These are phyloP conservation scores for Lipomyces japonicus DNA, from an alignment of 805 yeast genomes.

Conservation along the genomic window DNA sequence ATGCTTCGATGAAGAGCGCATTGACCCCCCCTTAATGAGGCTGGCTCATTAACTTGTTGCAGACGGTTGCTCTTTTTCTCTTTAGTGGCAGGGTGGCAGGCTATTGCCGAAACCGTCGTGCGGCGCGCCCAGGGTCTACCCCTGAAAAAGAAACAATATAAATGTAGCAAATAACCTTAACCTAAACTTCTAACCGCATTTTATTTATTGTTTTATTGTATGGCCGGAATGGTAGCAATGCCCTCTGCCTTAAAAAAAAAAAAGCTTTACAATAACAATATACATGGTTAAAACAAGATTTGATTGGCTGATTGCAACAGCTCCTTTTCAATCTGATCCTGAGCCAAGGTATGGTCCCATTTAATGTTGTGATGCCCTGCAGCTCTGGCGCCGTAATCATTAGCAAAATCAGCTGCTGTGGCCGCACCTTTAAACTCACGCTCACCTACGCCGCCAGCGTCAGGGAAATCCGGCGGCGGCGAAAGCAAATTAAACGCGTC, in stretches of 20 bases:
- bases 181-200: constrained; percentile 70
- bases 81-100: no score
- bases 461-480: constrained; percentile 35
- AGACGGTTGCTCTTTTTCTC: no score
- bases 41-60: no score
- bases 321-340: neutral
- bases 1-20: no score
- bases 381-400: constrained; percentile 8
- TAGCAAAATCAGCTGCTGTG: neutral
- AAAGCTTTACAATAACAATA: neutral
- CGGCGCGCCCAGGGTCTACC: no score
- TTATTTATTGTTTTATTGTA: constrained; percentile 49
- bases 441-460: constrained; percentile 21
- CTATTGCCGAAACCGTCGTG: no score
- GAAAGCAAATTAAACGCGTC: constrained; percentile 19
- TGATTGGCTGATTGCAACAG: constrained; percentile 4
- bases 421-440: neutral
- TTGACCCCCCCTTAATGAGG: no score
- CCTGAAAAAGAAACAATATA: neutral
- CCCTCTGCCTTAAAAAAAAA: neutral
- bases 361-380: constrained; percentile 6
- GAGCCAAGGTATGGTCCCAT: constrained; percentile 4
- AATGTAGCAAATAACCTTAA: constrained; percentile 42
- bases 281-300: neutral
- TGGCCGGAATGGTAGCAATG: neutral